Percentiles rank a stretch among this genome's conserved stretches.
Conservation (phyloP, 2,329 filamentous ascomycete genomes). For the Massarina eburnea region DNA sequence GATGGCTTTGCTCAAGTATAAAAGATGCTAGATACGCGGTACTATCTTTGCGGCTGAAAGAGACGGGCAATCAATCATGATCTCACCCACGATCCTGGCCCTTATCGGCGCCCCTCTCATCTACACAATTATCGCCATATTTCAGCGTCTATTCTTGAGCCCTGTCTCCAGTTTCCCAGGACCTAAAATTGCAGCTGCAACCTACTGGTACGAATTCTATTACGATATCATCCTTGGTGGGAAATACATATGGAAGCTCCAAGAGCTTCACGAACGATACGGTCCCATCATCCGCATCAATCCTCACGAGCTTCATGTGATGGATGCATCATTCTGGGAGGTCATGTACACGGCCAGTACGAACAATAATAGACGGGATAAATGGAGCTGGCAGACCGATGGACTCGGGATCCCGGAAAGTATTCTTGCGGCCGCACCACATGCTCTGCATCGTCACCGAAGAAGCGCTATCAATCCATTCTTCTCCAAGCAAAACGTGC, state of each 20-base stretch:
- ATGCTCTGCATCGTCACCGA: conserved; percentile 37
- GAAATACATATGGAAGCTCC: conserved; percentile 38
- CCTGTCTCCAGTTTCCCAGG: conserved; percentile 27
- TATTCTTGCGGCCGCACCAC: conserved; percentile 20
- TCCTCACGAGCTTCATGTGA: conserved; percentile 36
- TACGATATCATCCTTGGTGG: conserved; percentile 31
- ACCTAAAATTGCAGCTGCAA: conserved; percentile 31
- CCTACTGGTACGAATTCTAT: conserved; percentile 32
- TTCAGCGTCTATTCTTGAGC: conserved; percentile 11
- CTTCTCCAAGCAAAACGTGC: conserved; percentile 37
- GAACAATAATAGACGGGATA: conserved; percentile 28
- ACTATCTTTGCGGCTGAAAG: not conserved
- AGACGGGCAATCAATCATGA: not conserved
- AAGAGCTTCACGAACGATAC: conserved; percentile 37
- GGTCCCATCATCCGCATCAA: conserved; percentile 36
- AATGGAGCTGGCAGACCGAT: conserved; percentile 26
- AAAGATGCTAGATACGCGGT: not conserved
- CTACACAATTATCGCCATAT: conserved; percentile 2
- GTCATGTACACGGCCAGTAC: conserved; percentile 35
- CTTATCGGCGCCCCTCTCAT: not conserved
- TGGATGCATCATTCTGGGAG: conserved; percentile 35
- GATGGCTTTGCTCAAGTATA: not conserved
- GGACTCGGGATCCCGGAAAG: conserved; percentile 30
- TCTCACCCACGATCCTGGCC: not conserved
- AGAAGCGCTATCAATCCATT: conserved; percentile 37